These are phyloP conservation scores for Hypholoma fasciculare DNA, from an alignment of 768 basidiomycete species.

Conservation along the genomic window DNA sequence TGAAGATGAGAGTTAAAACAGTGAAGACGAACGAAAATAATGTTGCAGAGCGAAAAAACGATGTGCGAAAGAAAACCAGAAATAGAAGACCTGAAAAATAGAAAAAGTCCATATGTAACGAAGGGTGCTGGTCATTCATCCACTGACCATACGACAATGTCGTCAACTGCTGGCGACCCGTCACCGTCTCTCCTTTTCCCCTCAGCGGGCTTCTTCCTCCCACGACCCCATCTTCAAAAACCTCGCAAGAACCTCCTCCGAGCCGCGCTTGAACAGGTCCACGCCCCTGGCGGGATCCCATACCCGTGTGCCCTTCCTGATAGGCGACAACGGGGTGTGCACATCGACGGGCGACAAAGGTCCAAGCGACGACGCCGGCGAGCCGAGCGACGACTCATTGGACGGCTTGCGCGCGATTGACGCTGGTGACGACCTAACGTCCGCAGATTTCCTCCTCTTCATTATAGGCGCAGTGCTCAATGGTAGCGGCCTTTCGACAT, in stretches of 20 bases:
- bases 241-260: constrained; percentile 82
- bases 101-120: no score
- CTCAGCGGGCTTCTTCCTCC: constrained; percentile 49
- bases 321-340: constrained; percentile 26
- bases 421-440: constrained; percentile 18
- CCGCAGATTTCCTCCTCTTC: constrained; percentile 9
- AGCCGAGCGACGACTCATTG: constrained; percentile 49
- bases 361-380: constrained; percentile 56
- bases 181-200: background rate
- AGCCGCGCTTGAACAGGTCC: constrained; percentile 83
- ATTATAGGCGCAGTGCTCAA: background rate
- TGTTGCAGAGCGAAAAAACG: no score
- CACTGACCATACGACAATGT: background rate
- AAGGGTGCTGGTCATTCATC: no score
- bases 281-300: constrained; percentile 89
- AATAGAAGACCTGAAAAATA: no score
- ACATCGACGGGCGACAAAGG: constrained; percentile 51
- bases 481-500: background rate
- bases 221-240: constrained; percentile 81
- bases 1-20: no score
- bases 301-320: constrained; percentile 57
- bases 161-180: background rate
- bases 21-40: no score
- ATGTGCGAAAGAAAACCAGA: no score
- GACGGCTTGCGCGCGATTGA: constrained; percentile 42